phyloP scores from a whole-genome alignment of 176 grass and related monocot genomes.

The Oryza meridionalis region DNA sequence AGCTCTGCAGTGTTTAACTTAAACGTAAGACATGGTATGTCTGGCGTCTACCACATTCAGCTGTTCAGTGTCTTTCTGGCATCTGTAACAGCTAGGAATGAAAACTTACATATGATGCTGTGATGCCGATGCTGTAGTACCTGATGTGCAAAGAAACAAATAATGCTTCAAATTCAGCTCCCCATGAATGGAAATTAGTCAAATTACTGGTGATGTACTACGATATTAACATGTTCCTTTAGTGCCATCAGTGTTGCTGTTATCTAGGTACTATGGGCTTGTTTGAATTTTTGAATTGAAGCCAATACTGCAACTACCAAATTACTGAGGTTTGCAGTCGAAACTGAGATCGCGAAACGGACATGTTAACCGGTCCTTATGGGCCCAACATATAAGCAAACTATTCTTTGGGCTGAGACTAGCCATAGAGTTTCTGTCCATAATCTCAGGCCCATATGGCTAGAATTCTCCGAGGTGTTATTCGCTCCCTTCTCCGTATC shows the following conservation, averaged over 20 bases:
- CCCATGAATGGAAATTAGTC: background rate
- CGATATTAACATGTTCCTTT: too few relatives aligned
- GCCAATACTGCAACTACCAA: too few relatives aligned
- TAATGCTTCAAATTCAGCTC: background rate
- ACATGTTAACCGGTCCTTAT: background rate
- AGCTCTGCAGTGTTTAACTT: constrained; percentile 36
- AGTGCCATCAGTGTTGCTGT: too few relatives aligned
- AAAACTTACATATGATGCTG: background rate
- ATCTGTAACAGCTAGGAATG: constrained; percentile 34
- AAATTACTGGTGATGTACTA: background rate
- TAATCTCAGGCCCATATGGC: background rate
- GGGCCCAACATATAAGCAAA: background rate
- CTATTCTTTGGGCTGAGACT: background rate
- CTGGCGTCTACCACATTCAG: constrained; percentile 21
- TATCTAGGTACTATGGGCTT: too few relatives aligned
- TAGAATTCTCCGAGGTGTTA: background rate
- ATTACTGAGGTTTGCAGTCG: too few relatives aligned
- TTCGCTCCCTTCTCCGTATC: too few relatives aligned
- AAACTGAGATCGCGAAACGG: too few relatives aligned
- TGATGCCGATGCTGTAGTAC: constrained; percentile 12
- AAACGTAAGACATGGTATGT: background rate
- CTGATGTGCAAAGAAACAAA: constrained; percentile 25
- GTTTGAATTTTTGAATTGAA: too few relatives aligned
- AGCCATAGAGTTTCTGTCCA: background rate
- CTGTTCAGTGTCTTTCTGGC: constrained; percentile 23